A percentile compares a stretch with the other conserved stretches of the same genome.
These are phyloP conservation scores for Sugiyamaella chiloensis DNA, from an alignment of 805 yeast species.

Conservation along the genomic window DNA sequence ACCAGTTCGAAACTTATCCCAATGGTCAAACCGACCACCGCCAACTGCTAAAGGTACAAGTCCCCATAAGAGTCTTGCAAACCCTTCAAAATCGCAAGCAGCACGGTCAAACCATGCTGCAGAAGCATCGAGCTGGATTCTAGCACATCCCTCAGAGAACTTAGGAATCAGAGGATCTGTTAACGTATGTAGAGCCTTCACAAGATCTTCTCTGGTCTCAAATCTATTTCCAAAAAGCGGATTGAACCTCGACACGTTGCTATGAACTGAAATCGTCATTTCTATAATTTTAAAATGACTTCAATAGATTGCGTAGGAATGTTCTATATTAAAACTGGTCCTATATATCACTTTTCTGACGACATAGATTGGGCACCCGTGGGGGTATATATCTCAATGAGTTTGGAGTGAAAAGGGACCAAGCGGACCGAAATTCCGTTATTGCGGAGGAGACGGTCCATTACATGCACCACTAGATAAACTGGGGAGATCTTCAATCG, in stretches of 20 bases:
- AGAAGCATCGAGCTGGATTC: constrained; percentile 22
- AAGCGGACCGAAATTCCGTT: too few species aligned
- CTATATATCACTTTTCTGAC: too few species aligned
- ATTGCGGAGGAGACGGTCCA: too few species aligned
- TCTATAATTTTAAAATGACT: too few species aligned
- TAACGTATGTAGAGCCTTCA: constrained; percentile 13
- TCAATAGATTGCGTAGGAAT: too few species aligned
- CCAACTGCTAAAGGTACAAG: constrained; percentile 30
- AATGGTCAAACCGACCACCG: constrained; percentile 25
- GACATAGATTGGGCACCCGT: too few species aligned
- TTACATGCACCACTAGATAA: too few species aligned
- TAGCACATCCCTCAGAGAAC: constrained; percentile 20
- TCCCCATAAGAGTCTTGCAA: constrained; percentile 34
- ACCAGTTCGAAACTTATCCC: constrained; percentile 29
- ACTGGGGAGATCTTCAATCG: too few species aligned
- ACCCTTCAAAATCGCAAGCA: constrained; percentile 33
- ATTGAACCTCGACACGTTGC: constrained; percentile 7
- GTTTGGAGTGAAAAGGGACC: too few species aligned
- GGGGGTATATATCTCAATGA: too few species aligned
- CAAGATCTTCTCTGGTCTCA: constrained; percentile 16
- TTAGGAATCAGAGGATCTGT: constrained; percentile 18
- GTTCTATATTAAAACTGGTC: too few species aligned
- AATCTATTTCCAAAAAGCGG: constrained; percentile 17
- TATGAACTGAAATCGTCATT: background rate
- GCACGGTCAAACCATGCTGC: constrained; percentile 29